phyloP scores from a whole-genome alignment of 805 yeast species.

The Barnettozyma californica region DNA sequence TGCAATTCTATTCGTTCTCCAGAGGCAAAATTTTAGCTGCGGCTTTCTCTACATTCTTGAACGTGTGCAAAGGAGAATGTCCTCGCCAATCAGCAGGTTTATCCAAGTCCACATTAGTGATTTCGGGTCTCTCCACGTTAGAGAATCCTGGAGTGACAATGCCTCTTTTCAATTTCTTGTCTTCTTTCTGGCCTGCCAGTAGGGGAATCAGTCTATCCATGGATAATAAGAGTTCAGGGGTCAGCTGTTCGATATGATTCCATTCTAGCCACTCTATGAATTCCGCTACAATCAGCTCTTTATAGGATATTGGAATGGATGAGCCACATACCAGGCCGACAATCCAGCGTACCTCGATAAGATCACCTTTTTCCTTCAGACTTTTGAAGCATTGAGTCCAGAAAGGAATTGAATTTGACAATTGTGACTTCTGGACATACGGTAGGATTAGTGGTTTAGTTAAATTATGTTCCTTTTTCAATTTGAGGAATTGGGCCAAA shows the following conservation, averaged over 20 bases:
- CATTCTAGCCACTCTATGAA: constrained; percentile 1
- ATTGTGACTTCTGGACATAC: neutral
- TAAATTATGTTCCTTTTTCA: neutral
- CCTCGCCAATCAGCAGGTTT: constrained; percentile 9
- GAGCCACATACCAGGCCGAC: neutral
- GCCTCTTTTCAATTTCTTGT: constrained; percentile 22
- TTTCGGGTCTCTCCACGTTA: constrained; percentile 36
- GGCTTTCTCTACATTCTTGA: constrained; percentile 63
- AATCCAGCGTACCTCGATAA: constrained; percentile 9
- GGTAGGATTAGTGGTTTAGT: neutral
- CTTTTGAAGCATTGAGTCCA: constrained; percentile 56
- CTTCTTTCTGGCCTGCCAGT: constrained; percentile 5
- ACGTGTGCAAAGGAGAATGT: constrained; percentile 45
- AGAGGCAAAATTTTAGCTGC: constrained; percentile 15
- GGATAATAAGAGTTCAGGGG: neutral
- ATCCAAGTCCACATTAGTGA: constrained; percentile 32
- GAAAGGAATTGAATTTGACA: constrained; percentile 41
- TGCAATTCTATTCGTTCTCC: constrained; percentile 1
- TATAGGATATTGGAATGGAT: constrained; percentile 1
- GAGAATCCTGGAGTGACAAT: constrained; percentile 32
- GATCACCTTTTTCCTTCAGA: constrained; percentile 41
- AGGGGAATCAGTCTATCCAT: constrained; percentile 1
- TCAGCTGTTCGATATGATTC: neutral
- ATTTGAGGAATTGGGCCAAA: neutral
- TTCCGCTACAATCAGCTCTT: neutral